phyloP scores from a whole-genome alignment of 306 rosid genomes.

The Arachis stenosperma region DNA sequence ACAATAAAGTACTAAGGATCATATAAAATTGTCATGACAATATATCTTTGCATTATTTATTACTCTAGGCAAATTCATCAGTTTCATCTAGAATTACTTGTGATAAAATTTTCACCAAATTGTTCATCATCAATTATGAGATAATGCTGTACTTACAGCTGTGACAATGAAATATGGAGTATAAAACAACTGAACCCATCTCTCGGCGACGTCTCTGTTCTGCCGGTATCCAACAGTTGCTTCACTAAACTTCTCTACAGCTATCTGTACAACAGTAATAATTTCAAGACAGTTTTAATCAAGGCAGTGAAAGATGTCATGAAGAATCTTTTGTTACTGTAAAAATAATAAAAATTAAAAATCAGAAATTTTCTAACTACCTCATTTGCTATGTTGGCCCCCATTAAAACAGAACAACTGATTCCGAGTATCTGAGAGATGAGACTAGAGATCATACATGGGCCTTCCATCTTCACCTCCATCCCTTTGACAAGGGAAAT shows the following conservation, averaged over 20 bases:
- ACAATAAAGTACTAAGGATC: not conserved
- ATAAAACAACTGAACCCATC: slow-evolving; percentile 88
- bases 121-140: slow-evolving; percentile 2
- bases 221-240: slow-evolving; percentile 90
- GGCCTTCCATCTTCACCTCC: slow-evolving; percentile 99
- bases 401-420: slow-evolving; percentile 93
- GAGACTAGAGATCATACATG: slow-evolving; percentile 92
- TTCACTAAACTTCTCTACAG: slow-evolving; percentile 91
- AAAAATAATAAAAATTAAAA: too few relatives aligned
- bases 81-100: slow-evolving; percentile 6
- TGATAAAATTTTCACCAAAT: not conserved
- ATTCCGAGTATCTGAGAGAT: slow-evolving; percentile 74
- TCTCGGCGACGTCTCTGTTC: slow-evolving; percentile 69
- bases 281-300: slow-evolving; percentile 1
- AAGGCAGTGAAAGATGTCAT: slow-evolving; percentile 23
- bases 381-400: slow-evolving; percentile 98
- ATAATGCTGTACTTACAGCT: slow-evolving; percentile 64
- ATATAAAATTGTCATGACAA: not conserved
- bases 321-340: not conserved
- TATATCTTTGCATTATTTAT: slow-evolving; percentile 5
- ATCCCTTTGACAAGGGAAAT: slow-evolving; percentile 97
- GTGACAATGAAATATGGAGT: slow-evolving; percentile 78
- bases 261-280: slow-evolving; percentile 42
- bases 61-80: slow-evolving; percentile 14
- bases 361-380: slow-evolving; percentile 38